A percentile compares a stretch with the other conserved stretches of the same genome.
Conservation (phyloP, 768 basidiomycete genomes). For the Pleurotus citrinopileatus region DNA sequence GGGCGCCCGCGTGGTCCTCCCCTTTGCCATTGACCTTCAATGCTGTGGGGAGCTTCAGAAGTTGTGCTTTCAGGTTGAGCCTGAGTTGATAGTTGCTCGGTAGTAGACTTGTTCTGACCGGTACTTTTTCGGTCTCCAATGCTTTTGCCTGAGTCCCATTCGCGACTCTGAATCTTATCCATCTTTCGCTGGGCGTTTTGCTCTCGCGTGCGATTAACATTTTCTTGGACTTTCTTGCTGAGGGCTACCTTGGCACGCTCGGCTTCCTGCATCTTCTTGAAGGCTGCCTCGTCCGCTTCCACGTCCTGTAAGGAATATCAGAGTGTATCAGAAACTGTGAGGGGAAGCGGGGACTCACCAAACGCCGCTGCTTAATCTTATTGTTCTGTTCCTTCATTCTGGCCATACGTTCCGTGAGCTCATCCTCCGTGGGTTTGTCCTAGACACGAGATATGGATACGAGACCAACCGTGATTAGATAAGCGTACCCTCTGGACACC, state of each 20-base stretch:
- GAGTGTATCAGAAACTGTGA: background rate
- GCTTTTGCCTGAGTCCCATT: slow-evolving; percentile 83
- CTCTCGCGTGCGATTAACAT: slow-evolving; percentile 67
- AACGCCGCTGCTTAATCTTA: slow-evolving; percentile 59
- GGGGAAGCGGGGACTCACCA: slow-evolving; percentile 35
- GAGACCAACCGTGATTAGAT: slow-evolving; percentile 6
- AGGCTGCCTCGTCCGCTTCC: slow-evolving; percentile 77
- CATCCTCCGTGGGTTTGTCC: slow-evolving; percentile 47
- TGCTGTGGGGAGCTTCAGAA: slow-evolving; percentile 7
- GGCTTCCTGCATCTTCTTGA: slow-evolving; percentile 62
- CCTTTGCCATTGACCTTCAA: slow-evolving; percentile 18
- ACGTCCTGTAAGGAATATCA: slow-evolving; percentile 52
- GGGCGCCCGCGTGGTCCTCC: slow-evolving; percentile 28
- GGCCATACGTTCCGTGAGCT: slow-evolving; percentile 57
- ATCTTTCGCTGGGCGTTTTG: slow-evolving; percentile 79
- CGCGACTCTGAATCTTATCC: slow-evolving; percentile 74
- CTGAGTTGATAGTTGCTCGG: slow-evolving; percentile 13
- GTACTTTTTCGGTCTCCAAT: slow-evolving; percentile 27
- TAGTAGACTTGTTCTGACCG: too few relatives aligned
- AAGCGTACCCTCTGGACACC: slow-evolving; percentile 64
- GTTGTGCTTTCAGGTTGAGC: slow-evolving; percentile 5
- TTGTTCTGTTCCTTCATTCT: slow-evolving; percentile 63
- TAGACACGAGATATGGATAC: slow-evolving; percentile 14
- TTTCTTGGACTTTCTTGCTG: slow-evolving; percentile 64
- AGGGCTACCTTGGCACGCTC: slow-evolving; percentile 59